phyloP scores from a whole-genome alignment of 139 green algal species.

The Chlorella sp. region DNA sequence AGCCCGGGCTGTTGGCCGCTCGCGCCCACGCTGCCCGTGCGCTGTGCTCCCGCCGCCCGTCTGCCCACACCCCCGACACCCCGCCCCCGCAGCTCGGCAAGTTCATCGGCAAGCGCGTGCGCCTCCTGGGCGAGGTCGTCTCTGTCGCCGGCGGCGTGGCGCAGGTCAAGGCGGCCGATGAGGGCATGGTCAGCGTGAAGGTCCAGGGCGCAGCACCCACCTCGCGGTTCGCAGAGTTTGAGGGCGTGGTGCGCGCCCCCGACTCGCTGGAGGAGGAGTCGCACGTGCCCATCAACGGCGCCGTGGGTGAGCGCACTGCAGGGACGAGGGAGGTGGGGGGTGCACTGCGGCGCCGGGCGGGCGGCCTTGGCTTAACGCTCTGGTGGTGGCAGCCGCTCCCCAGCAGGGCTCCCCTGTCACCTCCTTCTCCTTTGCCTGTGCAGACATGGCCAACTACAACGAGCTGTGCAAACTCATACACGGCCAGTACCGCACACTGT shows the following conservation, averaged over 20 bases:
- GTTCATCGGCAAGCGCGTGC: constrained; percentile 54
- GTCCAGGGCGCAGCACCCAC: constrained; percentile 16
- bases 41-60: no score
- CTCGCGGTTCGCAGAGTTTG: constrained; percentile 59
- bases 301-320: constrained; percentile 59
- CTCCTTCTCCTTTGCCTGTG: constrained; percentile 1
- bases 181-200: constrained; percentile 45
- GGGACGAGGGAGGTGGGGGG: background rate
- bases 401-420: background rate
- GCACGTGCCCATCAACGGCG: constrained; percentile 52
- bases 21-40: no score
- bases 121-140: constrained; percentile 52
- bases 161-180: constrained; percentile 46
- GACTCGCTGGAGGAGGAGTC: constrained; percentile 52
- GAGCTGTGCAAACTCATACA: constrained; percentile 67
- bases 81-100: no score
- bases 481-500: constrained; percentile 45
- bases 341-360: background rate
- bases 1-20: no score
- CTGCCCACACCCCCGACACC: no score
- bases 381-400: background rate
- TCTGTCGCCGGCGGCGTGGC: constrained; percentile 29
- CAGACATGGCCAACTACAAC: constrained; percentile 76
- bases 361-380: background rate
- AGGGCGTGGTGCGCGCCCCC: constrained; percentile 62